These are phyloP conservation scores for Triticum timopheevii DNA, from an alignment of 176 grass and related monocot species.

Conservation along the genomic window DNA sequence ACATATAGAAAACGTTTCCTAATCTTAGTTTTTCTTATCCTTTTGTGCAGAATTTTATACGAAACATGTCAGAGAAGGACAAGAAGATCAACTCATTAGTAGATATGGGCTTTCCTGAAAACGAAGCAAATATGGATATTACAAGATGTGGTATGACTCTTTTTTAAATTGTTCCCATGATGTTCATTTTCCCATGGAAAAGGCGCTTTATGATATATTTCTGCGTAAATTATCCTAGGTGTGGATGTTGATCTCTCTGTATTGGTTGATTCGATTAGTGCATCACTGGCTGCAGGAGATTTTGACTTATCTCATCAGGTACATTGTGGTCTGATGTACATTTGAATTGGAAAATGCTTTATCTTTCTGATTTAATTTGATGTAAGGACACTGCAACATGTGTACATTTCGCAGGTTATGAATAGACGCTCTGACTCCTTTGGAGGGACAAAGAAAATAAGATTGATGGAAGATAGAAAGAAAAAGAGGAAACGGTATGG, in stretches of 20 bases:
- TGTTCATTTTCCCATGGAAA: background rate
- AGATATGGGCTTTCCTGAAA: conserved; percentile 60
- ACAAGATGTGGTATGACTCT: conserved; percentile 71
- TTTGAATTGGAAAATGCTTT: background rate
- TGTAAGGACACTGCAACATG: background rate
- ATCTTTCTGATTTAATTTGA: background rate
- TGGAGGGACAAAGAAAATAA: conserved; percentile 15
- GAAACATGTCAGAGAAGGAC: conserved; percentile 51
- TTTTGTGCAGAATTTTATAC: conserved; percentile 53
- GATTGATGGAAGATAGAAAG: background rate
- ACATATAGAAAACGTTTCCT: background rate
- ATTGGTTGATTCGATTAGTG: conserved; percentile 67
- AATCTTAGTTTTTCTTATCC: background rate
- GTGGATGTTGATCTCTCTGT: conserved; percentile 49
- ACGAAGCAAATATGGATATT: conserved; percentile 33
- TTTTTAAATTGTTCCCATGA: background rate
- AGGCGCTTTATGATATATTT: background rate
- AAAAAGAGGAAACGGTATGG: conserved; percentile 42
- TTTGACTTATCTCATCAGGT: conserved; percentile 43
- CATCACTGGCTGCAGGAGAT: conserved; percentile 46
- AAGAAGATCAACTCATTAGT: conserved; percentile 52
- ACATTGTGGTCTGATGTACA: background rate
- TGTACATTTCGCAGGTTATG: conserved; percentile 28
- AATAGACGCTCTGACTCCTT: background rate
- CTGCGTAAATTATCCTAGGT: conserved; percentile 44